These are phyloP conservation scores for Gynostemma pentaphyllum DNA, from an alignment of 306 rosid genomes.

Conservation along the genomic window DNA sequence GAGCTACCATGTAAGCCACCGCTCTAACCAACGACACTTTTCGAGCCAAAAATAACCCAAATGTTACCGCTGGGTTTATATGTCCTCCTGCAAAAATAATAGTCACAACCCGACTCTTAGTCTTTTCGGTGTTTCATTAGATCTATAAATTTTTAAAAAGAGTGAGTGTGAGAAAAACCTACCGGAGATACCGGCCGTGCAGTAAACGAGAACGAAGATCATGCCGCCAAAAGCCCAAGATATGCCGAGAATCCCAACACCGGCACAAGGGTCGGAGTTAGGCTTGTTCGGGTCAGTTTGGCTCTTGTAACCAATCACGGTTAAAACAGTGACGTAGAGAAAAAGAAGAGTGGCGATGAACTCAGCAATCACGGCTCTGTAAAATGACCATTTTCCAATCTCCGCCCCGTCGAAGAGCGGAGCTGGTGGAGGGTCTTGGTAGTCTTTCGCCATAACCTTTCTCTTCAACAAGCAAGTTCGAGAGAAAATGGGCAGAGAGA, in stretches of 20 bases:
- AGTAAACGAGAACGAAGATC: conserved; percentile 8
- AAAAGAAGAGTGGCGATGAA: conserved; percentile 55
- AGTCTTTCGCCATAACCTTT: conserved; percentile 41
- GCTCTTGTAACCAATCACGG: conserved; percentile 41
- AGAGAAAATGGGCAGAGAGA: not conserved
- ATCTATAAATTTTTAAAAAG: not conserved
- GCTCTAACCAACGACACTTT: conserved; percentile 64
- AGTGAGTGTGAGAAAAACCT: not conserved
- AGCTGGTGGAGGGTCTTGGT: conserved; percentile 65
- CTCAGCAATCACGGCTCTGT: conserved; percentile 63
- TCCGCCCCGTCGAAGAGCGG: conserved; percentile 40
- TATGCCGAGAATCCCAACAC: conserved; percentile 55
- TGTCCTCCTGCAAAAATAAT: conserved; percentile 62
- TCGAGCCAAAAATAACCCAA: conserved; percentile 55
- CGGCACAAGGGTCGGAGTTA: conserved; percentile 26
- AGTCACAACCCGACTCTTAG: too few species aligned
- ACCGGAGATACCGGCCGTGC: conserved; percentile 62
- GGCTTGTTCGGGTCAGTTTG: conserved; percentile 21
- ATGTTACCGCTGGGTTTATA: conserved; percentile 22
- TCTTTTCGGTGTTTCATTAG: too few species aligned
- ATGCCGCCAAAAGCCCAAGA: conserved; percentile 51
- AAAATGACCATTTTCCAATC: conserved; percentile 52
- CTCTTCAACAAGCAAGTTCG: too few species aligned
- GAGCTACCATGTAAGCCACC: conserved; percentile 54
- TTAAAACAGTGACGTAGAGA: conserved; percentile 47